Conservation (phyloP, 306 rosid species). For the Cicer cuneatum region DNA sequence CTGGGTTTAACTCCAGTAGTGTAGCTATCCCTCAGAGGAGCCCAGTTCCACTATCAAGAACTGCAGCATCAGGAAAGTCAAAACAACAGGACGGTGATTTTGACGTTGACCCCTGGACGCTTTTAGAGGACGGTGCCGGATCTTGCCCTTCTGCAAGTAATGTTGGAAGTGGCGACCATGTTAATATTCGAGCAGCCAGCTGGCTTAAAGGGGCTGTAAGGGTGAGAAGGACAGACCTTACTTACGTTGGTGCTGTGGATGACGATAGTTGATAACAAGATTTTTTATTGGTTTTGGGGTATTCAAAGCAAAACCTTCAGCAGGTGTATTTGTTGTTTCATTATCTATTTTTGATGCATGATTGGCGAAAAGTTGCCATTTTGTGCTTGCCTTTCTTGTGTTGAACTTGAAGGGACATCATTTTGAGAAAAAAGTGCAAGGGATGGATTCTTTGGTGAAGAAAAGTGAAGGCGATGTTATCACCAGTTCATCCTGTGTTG, state of each 20-base stretch:
- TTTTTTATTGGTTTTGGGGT: conserved; percentile 53
- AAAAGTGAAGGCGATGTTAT: conserved; percentile 44
- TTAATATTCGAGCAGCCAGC: conserved; percentile 74
- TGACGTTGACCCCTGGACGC: conserved; percentile 89
- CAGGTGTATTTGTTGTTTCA: conserved; percentile 50
- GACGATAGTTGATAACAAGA: conserved; percentile 76
- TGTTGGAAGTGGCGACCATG: conserved; percentile 71
- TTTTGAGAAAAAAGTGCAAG: conserved; percentile 39
- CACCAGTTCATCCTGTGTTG: conserved; percentile 37
- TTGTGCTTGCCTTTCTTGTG: conserved; percentile 47
- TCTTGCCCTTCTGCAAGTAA: conserved; percentile 70
- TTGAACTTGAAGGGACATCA: conserved; percentile 48
- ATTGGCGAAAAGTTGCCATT: conserved; percentile 52
- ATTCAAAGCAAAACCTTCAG: conserved; percentile 51
- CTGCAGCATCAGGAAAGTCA: conserved; percentile 61
- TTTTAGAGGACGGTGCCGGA: conserved; percentile 91
- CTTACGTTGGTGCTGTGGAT: conserved; percentile 82
- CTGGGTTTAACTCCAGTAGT: conserved; percentile 56
- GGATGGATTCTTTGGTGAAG: conserved; percentile 46
- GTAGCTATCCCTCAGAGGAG: conserved; percentile 58
- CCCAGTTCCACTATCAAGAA: conserved; percentile 52
- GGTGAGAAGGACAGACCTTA: conserved; percentile 85
- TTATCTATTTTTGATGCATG: conserved; percentile 45
- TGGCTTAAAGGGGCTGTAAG: conserved; percentile 97
- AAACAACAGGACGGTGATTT: conserved; percentile 72